Base-by-base conservation (phyloP, 2,329 filamentous ascomycete species). In the Apiospora sp. region DNA sequence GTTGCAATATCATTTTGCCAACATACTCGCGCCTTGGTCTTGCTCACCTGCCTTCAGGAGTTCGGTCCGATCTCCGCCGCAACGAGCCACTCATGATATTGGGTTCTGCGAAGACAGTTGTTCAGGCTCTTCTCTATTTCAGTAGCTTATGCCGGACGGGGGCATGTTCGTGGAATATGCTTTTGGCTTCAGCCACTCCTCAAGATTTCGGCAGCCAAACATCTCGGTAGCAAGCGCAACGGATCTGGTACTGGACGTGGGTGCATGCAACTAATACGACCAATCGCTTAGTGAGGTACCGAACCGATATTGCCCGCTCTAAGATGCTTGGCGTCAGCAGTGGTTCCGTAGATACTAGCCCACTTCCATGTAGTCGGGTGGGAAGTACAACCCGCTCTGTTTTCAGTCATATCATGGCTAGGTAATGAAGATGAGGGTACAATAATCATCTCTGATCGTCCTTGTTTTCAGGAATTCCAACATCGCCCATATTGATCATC, bases 281-380 rank as follows among this genome's bases (percentile, higher is more conserved):
- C 16, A 22, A 48, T 7, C 44, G 7, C 22, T 51, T n/a, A 13
- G 48, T 7, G 13, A 30, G 14, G 27, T 7, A 1, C 30, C 30
- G 8, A 22, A 19, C 16, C 27, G 14, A 30, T 37, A 34, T 22
- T 61, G 30, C 30, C 30, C 30, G 54, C 54, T 19, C 30, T 37
- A 61, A 61, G 27, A n/a, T 37, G 54, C 54, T 61, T 61, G 54
- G 54, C 54, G 19, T 61, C 54, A 37, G 54, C 54, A 61, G 3
- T 34, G 14, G 51, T 58, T 58, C 30, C 7, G 30, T 49, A 49
- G 27, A 27, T 58, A n/a, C n/a, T n/a, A 8, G 27, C 54, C 7
- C 30, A 61, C 30, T 12, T 61, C 8, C 16, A 41, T 22, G 30
- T n/a, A 30, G 16, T 12, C 30, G 37, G 30, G 30, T n/a, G 22